Conservation (phyloP, 106 monocot species). For the Dendrobium nobile region DNA sequence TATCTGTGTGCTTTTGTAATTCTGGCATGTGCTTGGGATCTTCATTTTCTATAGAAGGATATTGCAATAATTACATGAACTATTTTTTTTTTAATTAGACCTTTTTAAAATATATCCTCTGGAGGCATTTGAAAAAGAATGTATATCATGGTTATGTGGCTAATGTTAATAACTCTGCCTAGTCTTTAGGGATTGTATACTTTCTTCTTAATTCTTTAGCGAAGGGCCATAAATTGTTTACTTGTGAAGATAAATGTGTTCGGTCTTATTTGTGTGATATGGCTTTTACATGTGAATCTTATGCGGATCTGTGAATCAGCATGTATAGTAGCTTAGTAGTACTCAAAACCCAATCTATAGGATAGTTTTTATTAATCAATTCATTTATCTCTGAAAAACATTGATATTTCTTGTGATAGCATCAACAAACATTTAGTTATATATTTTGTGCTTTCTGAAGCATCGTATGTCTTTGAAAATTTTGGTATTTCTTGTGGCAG, state of each 20-base stretch:
- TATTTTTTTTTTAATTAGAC: too few relatives aligned
- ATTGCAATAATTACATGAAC: too few relatives aligned
- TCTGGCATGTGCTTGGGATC: too few relatives aligned
- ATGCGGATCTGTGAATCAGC: not conserved
- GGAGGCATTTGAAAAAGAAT: too few relatives aligned
- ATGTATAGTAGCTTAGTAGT: constrained; percentile 1
- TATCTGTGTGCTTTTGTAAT: too few relatives aligned
- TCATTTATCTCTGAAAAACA: not conserved
- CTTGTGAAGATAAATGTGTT: not conserved
- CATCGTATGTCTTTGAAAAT: not conserved
- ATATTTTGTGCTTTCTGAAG: not conserved
- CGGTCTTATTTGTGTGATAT: not conserved
- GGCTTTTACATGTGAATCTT: not conserved
- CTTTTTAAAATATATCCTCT: too few relatives aligned
- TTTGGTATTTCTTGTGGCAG: not conserved
- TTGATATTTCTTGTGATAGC: not conserved
- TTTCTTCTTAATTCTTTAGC: not conserved
- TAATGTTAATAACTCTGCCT: not conserved
- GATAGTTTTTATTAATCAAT: not conserved
- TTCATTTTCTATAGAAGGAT: too few relatives aligned
- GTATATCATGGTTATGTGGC: not conserved
- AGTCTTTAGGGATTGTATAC: not conserved
- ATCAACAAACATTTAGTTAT: not conserved
- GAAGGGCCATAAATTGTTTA: not conserved
- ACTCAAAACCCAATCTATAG: not conserved